Conservation (phyloP, 202 grass and related monocot genomes). For the Musa balbisiana region DNA sequence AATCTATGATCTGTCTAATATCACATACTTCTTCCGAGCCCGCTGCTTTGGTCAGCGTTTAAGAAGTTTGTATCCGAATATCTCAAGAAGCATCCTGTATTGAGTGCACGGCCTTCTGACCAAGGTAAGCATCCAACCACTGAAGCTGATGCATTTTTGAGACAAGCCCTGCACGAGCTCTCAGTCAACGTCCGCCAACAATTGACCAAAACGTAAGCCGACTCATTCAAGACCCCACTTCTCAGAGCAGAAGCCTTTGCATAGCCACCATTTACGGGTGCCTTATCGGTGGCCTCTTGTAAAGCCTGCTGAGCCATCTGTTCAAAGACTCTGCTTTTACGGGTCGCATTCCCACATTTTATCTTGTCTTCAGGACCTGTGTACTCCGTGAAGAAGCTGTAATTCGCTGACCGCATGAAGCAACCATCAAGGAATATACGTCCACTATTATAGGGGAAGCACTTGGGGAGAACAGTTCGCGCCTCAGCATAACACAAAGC, state of each 20-base stretch:
- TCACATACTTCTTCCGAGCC: not conserved
- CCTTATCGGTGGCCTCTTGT: not conserved
- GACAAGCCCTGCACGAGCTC: conserved; percentile 4
- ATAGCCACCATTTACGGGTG: conserved; percentile 5
- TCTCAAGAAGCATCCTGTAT: conserved; percentile 18
- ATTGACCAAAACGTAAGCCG: conserved; percentile 5
- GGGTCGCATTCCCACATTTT: not conserved
- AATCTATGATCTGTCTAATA: not conserved
- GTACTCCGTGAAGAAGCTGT: not conserved
- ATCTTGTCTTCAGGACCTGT: not conserved
- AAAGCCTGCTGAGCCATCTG: not conserved
- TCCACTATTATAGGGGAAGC: conserved; percentile 3
- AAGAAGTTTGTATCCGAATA: conserved; percentile 17
- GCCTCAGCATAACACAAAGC: conserved; percentile 1
- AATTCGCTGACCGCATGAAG: conserved; percentile 6
- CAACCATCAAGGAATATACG: conserved; percentile 10
- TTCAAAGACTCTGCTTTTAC: not conserved
- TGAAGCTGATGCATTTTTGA: conserved; percentile 3
- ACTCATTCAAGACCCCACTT: not conserved
- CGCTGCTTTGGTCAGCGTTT: not conserved
- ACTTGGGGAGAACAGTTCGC: not conserved
- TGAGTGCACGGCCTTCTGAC: conserved; percentile 6
- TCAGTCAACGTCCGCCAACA: conserved; percentile 13
- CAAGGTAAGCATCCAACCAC: not conserved
- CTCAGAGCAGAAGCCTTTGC: not conserved